Evolutionary conservation across 1,284 basidiomycete species (phyloP).

Genomic region (Trametes polyzona): DNA sequence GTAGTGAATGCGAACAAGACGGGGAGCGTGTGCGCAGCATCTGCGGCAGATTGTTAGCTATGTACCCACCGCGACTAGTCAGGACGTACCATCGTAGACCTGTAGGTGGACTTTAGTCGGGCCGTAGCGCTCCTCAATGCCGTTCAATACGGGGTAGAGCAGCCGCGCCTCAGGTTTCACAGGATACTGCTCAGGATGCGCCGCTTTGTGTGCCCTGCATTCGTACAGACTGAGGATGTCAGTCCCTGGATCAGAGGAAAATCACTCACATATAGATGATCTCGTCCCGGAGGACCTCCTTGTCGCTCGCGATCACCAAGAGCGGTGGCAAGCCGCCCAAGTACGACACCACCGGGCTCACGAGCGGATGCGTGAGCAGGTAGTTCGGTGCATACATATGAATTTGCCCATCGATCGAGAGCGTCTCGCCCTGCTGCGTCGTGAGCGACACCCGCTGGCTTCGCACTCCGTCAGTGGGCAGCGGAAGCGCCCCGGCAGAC

Average conservation of each 20-base stretch:
- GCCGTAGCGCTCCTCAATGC: slow-evolving; percentile 63
- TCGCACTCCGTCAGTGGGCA: slow-evolving; percentile 24
- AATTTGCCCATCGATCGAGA: slow-evolving; percentile 72
- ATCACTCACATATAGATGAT: slow-evolving; percentile 80
- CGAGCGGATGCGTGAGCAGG: slow-evolving; percentile 82
- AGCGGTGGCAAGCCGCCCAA: slow-evolving; percentile 92
- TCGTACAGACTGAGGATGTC: neutral
- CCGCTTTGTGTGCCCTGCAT: slow-evolving; percentile 88
- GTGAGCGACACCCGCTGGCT: slow-evolving; percentile 50
- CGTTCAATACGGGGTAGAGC: slow-evolving; percentile 68
- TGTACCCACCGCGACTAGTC: neutral
- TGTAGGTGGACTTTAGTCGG: slow-evolving; percentile 94
- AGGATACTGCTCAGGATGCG: slow-evolving; percentile 78
- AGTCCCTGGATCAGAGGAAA: neutral
- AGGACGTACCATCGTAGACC: slow-evolving; percentile 69
- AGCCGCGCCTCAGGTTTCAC: slow-evolving; percentile 60
- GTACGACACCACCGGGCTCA: slow-evolving; percentile 84
- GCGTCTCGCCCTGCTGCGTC: slow-evolving; percentile 50
- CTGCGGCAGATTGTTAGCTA: slow-evolving; percentile 39
- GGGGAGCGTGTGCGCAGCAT: slow-evolving; percentile 77
- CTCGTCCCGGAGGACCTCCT: slow-evolving; percentile 93
- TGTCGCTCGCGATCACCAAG: slow-evolving; percentile 85
- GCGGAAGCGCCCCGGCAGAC: slow-evolving; percentile 48
- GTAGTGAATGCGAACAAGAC: slow-evolving; percentile 84
- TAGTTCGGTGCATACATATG: slow-evolving; percentile 91